Base-by-base conservation (phyloP, 441 rosid genomes). In the Aleurites moluccanus region DNA sequence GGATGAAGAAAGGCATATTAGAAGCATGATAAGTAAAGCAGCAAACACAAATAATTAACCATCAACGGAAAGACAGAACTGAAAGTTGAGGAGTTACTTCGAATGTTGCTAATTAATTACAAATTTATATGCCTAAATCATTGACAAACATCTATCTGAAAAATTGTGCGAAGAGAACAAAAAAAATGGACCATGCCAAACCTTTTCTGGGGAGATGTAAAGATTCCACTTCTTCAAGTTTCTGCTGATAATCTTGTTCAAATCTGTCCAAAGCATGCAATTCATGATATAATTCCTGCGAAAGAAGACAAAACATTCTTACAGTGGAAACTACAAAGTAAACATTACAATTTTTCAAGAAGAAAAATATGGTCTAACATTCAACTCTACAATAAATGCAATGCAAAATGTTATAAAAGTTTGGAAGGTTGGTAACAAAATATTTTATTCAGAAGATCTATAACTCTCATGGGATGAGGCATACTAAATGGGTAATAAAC, bases 221-320 rank as follows among this genome's bases (percentile, higher is more conserved):
- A 80, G 94, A 85, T 76, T 87, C 90, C 76, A 85, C 68, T 85
- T 93, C 98, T 69, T 86, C 88, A 27, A 83, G 81, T 78, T 84
- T 91, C 80, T 72, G 88, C 56, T 38, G 84, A 76, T 81, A 87
- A 83, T 93, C 97, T 80, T 88, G 96, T 62, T 89, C 92, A 77
- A 90, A 91, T 85, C 97, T 90, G 84, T 89, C 98, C 83, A 89
- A 68, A 72, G 93, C 89, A 85, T 90, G 83, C 79, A 75, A 71
- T 77, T 93, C 98, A 61, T 93, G 98, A 83, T 93, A 93, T 63
- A 93, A 75, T 77, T 94, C 97, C 99, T 94, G 86, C 77, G 80
- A 53, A 70, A 47, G 60, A 44, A 21, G 69, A 72, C 74, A 21
- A 75, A 21, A 75, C 73, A 61, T 78, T 75, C 35, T 77, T 63